Evolutionary conservation across 148 eudicot genomes (phyloP).

Genomic region (Limonium bicolor): DNA sequence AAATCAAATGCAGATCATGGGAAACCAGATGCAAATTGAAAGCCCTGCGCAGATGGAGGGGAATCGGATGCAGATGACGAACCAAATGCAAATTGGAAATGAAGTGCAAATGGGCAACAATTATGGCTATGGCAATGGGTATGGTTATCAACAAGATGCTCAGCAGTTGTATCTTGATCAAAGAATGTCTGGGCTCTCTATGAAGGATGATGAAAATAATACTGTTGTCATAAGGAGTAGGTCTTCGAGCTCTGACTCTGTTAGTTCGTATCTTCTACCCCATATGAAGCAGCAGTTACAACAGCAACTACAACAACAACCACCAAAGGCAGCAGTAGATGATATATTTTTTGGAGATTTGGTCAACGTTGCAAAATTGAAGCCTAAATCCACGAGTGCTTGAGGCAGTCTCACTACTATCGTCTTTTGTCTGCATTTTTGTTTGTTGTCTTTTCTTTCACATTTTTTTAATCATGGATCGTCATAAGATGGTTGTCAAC

Average conservation of each 20-base stretch:
- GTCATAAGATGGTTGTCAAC: too few relatives aligned
- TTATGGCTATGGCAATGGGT: slow-evolving; percentile 34
- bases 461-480: too few relatives aligned
- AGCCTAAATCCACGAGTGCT: slow-evolving; percentile 39
- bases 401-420: too few relatives aligned
- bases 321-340: slow-evolving; percentile 53
- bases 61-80: too few relatives aligned
- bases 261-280: slow-evolving; percentile 46
- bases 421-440: too few relatives aligned
- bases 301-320: too few relatives aligned
- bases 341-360: slow-evolving; percentile 88
- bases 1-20: too few relatives aligned
- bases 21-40: too few relatives aligned
- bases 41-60: slow-evolving; percentile 38
- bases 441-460: too few relatives aligned
- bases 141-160: slow-evolving; percentile 48
- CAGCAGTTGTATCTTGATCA: slow-evolving; percentile 48
- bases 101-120: slow-evolving; percentile 20
- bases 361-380: slow-evolving; percentile 60
- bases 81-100: too few relatives aligned
- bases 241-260: slow-evolving; percentile 20
- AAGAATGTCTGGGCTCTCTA: slow-evolving; percentile 55
- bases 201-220: slow-evolving; percentile 37
- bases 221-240: slow-evolving; percentile 16
- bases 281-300: slow-evolving; percentile 51